Base-by-base conservation (phyloP, 176 grass and related monocot species). In the Alloteropsis semialata region DNA sequence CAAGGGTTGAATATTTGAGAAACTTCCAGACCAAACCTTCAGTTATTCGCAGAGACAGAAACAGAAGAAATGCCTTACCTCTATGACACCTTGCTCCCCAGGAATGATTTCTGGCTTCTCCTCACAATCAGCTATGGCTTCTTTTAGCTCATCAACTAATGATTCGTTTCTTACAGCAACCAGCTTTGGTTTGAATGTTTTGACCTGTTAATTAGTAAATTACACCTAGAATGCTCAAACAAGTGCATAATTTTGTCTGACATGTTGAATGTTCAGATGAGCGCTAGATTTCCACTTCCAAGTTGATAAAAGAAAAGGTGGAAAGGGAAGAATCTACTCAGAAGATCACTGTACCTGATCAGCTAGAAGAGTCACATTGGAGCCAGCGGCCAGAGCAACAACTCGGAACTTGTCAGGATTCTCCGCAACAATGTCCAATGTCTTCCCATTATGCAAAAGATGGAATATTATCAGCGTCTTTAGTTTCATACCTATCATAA, bases 361-460 rank as follows among this genome's bases (percentile, higher is more conserved):
- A 85, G 96, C 96, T 51, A 99, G 85, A 90, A 99, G 91, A 22
- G 89, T 94, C 72, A 99, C 91, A 78, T 98, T 98, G 72, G 92
- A 98, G 70, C 96, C 96, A 88, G 96, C 96, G 34, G 96, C 96
- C 57, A 99, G 96, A 80, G 93, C 96, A 81, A 99, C 96, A 50
- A 99, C 87, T 68, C 70, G 64, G 89, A 99, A 99, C 73, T 99
- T 99, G 72, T 99, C 93, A 24, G 96, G 89, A 85, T 99, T 89
- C 74, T 99, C 96, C 48, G 91, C 87, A 74, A 98, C 89, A 54
- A 98, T 96, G 81, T 92, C 93, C 87, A 98, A 63, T 51, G 96
- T 98, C 96, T 98, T 80, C 64, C 16, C 69, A 62, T 87, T 81
- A 81, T 65, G 62, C 64, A 88, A 84, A 75, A 71, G 21, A 42